A percentile compares a stretch with the other conserved stretches of the same genome.
phyloP scores from a whole-genome alignment of 1,284 basidiomycete species.

The Cryptococcus neoformans region DNA sequence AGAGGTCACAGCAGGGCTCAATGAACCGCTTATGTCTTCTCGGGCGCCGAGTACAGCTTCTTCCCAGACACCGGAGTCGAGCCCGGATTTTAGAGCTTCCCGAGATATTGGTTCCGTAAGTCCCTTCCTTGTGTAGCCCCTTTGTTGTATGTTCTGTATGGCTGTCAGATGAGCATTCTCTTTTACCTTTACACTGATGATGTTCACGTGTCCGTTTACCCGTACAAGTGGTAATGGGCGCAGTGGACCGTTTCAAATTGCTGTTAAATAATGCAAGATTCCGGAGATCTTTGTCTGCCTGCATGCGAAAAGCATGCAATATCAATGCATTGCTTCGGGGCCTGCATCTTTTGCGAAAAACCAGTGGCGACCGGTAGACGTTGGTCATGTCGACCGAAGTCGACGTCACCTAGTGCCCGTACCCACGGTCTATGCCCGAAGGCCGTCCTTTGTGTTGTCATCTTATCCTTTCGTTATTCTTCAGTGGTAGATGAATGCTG shows the following conservation, averaged over 20 bases:
- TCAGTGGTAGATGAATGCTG: not conserved
- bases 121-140: not conserved
- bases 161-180: not conserved
- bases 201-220: too few species aligned
- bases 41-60: too few species aligned
- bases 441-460: slow-evolving; percentile 1
- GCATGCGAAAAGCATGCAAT: not conserved
- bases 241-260: too few species aligned
- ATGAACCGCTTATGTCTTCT: too few species aligned
- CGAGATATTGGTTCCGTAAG: slow-evolving; percentile 36
- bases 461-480: not conserved
- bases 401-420: not conserved
- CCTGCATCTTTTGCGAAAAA: not conserved
- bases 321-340: not conserved
- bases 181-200: too few species aligned
- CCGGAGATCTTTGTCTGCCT: not conserved
- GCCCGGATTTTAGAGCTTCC: slow-evolving; percentile 24
- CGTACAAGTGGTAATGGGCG: too few species aligned
- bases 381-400: not conserved
- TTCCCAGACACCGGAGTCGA: not conserved
- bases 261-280: not conserved
- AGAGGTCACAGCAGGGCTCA: too few species aligned
- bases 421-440: not conserved
- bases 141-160: not conserved
- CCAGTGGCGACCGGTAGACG: not conserved